These are phyloP conservation scores for Aspergillus proliferans DNA, from an alignment of 2,329 filamentous ascomycete genomes.

Conservation along the genomic window DNA sequence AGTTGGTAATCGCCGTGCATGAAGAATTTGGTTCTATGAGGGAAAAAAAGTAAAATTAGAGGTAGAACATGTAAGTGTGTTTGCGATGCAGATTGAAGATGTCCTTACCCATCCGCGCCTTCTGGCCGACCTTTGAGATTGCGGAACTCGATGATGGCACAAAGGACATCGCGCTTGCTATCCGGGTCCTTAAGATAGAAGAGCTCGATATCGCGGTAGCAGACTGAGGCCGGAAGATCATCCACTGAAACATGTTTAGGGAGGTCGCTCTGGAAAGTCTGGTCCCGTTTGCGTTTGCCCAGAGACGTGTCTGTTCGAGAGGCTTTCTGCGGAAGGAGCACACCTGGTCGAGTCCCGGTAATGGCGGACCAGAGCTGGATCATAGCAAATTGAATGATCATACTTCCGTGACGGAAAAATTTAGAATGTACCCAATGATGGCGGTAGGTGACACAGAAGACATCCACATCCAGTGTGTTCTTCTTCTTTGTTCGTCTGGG, in stretches of 20 bases:
- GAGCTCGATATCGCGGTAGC: no score
- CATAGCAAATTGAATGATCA: conserved; percentile 16
- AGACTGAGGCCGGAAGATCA: no score
- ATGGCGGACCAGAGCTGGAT: conserved; percentile 20
- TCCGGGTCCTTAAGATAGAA: no score
- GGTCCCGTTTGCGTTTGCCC: no score
- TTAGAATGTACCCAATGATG: conserved; percentile 19
- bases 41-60: no score
- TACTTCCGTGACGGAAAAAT: conserved; percentile 16
- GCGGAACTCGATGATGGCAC: conserved; percentile 20
- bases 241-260: no score
- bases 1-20: conserved; percentile 22
- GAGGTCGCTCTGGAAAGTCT: no score
- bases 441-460: conserved; percentile 16
- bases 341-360: conserved; percentile 13
- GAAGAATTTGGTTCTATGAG: no score
- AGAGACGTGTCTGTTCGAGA: no score
- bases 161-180: no score
- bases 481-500: conserved; percentile 15
- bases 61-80: no score
- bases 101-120: conserved; percentile 20
- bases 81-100: neutral
- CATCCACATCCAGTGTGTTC: conserved; percentile 15
- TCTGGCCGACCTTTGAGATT: conserved; percentile 22
- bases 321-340: no score